Conservation (phyloP, 129 eudicot species). For the Artemisia argyi region DNA sequence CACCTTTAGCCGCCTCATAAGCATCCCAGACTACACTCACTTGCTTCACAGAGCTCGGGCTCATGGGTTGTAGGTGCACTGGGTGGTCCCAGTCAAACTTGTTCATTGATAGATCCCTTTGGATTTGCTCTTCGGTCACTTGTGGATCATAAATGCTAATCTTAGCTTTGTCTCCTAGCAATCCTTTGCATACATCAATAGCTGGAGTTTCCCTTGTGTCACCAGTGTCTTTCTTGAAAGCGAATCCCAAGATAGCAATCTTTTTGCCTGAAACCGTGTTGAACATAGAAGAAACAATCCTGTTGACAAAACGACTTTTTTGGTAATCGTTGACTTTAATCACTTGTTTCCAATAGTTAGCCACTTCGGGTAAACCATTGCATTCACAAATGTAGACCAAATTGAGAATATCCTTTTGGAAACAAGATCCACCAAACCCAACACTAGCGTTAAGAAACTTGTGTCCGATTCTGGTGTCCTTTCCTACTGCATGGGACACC, state of each 20-base stretch:
- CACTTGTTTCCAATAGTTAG: conserved; percentile 78
- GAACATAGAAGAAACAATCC: conserved; percentile 75
- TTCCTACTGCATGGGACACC: conserved; percentile 78
- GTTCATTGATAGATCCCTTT: conserved; percentile 63
- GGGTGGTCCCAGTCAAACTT: conserved; percentile 89
- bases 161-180: conserved; percentile 58
- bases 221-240: conserved; percentile 79
- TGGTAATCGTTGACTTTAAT: conserved; percentile 81
- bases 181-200: conserved; percentile 75
- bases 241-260: conserved; percentile 71
- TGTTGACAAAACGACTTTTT: conserved; percentile 69
- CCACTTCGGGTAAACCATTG: conserved; percentile 72
- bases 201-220: conserved; percentile 85
- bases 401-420: conserved; percentile 78
- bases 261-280: conserved; percentile 77
- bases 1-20: conserved; percentile 63
- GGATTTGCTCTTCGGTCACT: conserved; percentile 74
- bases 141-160: conserved; percentile 83
- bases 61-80: conserved; percentile 61
- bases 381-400: conserved; percentile 81
- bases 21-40: conserved; percentile 64
- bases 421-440: conserved; percentile 84
- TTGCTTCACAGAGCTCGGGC: conserved; percentile 50
- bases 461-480: conserved; percentile 67
- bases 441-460: conserved; percentile 79